Evolutionary conservation across 179 eudicot species (phyloP), one percentile per base, ranked within the genome.

Genomic region (Nepenthes alata): DNA sequence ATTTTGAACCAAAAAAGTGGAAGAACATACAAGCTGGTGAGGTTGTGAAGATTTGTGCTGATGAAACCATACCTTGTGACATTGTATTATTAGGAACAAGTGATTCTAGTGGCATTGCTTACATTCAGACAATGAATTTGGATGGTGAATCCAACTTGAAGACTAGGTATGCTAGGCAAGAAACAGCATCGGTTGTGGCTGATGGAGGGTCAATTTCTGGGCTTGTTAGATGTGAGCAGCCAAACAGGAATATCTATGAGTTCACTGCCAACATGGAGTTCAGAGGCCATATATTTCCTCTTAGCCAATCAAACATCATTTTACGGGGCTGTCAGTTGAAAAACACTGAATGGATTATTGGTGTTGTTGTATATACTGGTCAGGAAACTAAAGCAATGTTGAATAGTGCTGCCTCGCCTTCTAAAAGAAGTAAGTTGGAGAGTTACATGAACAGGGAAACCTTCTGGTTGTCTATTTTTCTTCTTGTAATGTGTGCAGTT

Each of bases 141-240:
- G 98, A 91, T 77, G 98, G 98, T 45, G 98, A 91, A 68, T 91
- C 98, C 66, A 91, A 91, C 79, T 75, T 91, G 74, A 91, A 91
- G 75, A 91, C 95, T 35, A 86, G 98, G 78, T 91, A 86, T 61
- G 98, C 98, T 13, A 75, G 91, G 72, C 96, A 91, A 71, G 95
- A 84, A 80, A 86, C 98, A 55, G 76, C 78, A 52, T 70, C 70
- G 55, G 71, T 83, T 74, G 74, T 76, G 60, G 76, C 79, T 51
- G 88, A 81, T 61, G 95, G 75, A 61, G 85, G 71, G 25, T 62
- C 59, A 49, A 60, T 76, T 64, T 74, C 81, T 4, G 98, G 98
- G 63, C 64, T 86, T 58, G 78, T 91, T 62, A 82, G 82, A 67
- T 91, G 98, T 72, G 98, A 91, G 70, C 96, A 84, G 74, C 98